Evolutionary conservation across 2,329 filamentous ascomycete species (phyloP).

Genomic region (Alternaria sp.): DNA sequence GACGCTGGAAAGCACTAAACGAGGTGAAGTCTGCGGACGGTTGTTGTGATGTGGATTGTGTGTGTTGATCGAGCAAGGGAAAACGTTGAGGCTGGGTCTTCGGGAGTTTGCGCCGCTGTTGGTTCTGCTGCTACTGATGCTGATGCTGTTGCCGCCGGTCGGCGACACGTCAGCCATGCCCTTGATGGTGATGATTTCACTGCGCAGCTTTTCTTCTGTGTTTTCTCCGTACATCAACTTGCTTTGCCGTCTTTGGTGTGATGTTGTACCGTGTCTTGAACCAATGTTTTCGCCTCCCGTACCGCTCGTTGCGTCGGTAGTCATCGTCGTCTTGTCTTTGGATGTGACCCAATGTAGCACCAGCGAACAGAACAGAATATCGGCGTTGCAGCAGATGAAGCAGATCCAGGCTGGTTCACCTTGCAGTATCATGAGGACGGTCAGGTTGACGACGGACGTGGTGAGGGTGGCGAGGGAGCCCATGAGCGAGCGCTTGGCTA

Average conservation of each 20-base stretch:
- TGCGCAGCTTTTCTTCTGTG: neutral
- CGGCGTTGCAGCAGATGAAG: conserved; percentile 57
- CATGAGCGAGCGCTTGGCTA: conserved; percentile 66
- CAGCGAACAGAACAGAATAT: conserved; percentile 49
- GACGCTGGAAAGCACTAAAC: neutral
- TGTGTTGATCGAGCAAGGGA: neutral
- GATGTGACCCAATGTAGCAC: conserved; percentile 68
- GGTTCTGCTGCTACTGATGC: neutral
- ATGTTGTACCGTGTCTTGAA: neutral
- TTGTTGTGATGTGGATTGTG: neutral
- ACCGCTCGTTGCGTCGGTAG: neutral
- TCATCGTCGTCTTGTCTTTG: conserved; percentile 16
- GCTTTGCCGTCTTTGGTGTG: neutral
- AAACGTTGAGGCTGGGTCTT: neutral
- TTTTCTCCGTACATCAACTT: neutral
- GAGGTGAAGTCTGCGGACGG: neutral
- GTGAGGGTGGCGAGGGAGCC: conserved; percentile 64
- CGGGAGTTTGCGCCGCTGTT: neutral
- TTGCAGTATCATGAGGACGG: conserved; percentile 63
- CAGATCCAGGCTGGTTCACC: conserved; percentile 71
- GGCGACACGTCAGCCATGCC: neutral
- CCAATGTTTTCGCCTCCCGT: neutral
- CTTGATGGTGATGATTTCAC: neutral
- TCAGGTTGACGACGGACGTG: conserved; percentile 66
- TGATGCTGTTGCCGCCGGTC: neutral